Base-by-base conservation (phyloP, 2,329 filamentous ascomycete genomes). In the Xylaria sp. region DNA sequence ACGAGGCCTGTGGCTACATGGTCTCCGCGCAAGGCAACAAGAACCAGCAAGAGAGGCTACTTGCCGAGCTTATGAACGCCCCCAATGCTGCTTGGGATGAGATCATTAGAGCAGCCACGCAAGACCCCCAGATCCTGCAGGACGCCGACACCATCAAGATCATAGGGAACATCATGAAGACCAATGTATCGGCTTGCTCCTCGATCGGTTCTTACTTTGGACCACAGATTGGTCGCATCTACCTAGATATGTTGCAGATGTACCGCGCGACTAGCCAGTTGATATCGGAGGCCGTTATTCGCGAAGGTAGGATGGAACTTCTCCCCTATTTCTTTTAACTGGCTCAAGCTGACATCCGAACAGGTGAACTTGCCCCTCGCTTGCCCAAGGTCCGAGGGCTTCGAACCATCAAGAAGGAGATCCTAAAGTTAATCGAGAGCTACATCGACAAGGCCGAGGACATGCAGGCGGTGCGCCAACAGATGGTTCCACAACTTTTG, bases 111-210 rank as follows among this genome's bases (percentile, higher is more conserved):
- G 85, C 89, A 69, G 94, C 94, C 20, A 94, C 91, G 50, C 82
- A 88, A 57, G 88, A 97, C 69, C 91, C 94, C 0, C 82, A 86
- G 19, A 92, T 94, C 63, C 81, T 99, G 11, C 91, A 97, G 72
- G 92, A 97, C 68, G 80, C 87, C 9, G 92, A 99, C 64, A 96
- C 92, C 1, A 97, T 99, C 78, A 99, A 99, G 79, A 88, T 99
- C 63, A 92, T 99, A 59, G 94, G 94, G 63, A 99, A 99, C 75
- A 97, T 99, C 71, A 99, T 99, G 94, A 99, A 99, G 83, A 99
- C 94, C 1, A 99, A 99, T 66, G 94, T 99, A 4, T 93, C 95
- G n/a, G 94, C 94, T 34, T 99, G 94, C 73, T 91, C 90, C 34
- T 97, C 94, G 0, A 94, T 99, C 54, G 94, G 95, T 29, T 87